Evolutionary conservation across 176 grass and related monocot species (phyloP).

Genomic region (Zizania latifolia): DNA sequence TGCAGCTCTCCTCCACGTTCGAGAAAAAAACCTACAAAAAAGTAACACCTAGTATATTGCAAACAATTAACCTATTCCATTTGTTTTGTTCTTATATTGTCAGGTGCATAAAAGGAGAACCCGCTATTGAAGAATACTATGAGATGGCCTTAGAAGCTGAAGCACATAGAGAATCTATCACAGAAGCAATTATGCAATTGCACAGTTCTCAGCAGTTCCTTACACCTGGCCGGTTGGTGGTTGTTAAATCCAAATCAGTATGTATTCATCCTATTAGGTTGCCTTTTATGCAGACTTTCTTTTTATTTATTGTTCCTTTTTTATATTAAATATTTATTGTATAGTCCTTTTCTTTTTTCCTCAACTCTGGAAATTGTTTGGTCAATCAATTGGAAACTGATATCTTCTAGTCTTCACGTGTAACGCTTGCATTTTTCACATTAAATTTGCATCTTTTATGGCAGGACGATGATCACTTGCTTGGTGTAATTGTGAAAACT

Average conservation of each 20-base stretch:
- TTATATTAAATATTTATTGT: slow-evolving; percentile 1
- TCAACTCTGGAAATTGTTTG: neutral
- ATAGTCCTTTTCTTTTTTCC: neutral
- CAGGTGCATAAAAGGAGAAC: slow-evolving; percentile 96
- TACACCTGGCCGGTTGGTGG: slow-evolving; percentile 68
- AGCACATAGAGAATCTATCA: slow-evolving; percentile 54
- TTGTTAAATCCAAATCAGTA: slow-evolving; percentile 88
- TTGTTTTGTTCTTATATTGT: slow-evolving; percentile 11
- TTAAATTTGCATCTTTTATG: slow-evolving; percentile 30
- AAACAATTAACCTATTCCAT: slow-evolving; percentile 7
- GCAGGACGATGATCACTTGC: slow-evolving; percentile 92
- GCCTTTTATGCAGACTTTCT: slow-evolving; percentile 5
- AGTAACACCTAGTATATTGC: neutral
- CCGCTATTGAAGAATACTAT: slow-evolving; percentile 88
- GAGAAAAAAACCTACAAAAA: neutral
- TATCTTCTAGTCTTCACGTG: neutral
- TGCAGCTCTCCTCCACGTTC: too few species aligned
- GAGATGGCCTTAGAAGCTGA: slow-evolving; percentile 63
- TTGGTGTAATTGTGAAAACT: slow-evolving; percentile 69
- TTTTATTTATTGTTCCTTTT: slow-evolving; percentile 12
- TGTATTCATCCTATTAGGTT: slow-evolving; percentile 25
- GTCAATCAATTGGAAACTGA: neutral
- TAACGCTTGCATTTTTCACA: neutral
- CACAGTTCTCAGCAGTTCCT: slow-evolving; percentile 59
- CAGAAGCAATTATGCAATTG: slow-evolving; percentile 64